A percentile compares a stretch with the other conserved stretches of the same genome.
phyloP scores from a whole-genome alignment of 495 filamentous ascomycete species.

The Penicillium cosmopolitanum region DNA sequence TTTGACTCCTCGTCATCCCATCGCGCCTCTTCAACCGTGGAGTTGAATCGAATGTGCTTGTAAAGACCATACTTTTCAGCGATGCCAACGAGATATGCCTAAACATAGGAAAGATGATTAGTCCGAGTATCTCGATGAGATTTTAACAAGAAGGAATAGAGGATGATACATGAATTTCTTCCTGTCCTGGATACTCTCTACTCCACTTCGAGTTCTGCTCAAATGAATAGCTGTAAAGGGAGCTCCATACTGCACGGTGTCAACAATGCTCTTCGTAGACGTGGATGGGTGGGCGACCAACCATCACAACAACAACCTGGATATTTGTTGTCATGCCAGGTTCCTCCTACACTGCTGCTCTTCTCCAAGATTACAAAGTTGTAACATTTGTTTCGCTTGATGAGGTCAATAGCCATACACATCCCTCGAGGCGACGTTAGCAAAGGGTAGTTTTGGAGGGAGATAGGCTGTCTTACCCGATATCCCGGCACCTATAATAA shows the following conservation, averaged over 20 bases:
- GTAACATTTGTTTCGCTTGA: slow-evolving; percentile 53
- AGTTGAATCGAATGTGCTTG: slow-evolving; percentile 60
- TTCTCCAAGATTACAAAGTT: slow-evolving; percentile 62
- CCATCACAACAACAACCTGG: slow-evolving; percentile 58
- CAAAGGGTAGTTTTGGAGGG: not conserved
- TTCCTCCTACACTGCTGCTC: slow-evolving; percentile 56
- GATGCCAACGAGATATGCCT: slow-evolving; percentile 57
- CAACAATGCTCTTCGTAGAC: slow-evolving; percentile 5
- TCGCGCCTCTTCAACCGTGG: slow-evolving; percentile 48
- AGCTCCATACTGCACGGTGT: slow-evolving; percentile 41
- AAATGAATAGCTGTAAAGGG: slow-evolving; percentile 67
- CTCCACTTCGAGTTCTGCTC: slow-evolving; percentile 68
- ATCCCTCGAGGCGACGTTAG: slow-evolving; percentile 38
- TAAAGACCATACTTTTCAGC: slow-evolving; percentile 64
- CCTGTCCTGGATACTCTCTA: slow-evolving; percentile 64
- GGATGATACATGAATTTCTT: slow-evolving; percentile 50
- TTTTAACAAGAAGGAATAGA: not conserved
- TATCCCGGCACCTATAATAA: slow-evolving; percentile 60
- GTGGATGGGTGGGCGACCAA: slow-evolving; percentile 15
- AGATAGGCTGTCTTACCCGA: slow-evolving; percentile 28
- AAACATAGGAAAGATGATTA: not conserved
- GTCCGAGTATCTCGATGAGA: not conserved
- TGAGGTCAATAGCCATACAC: slow-evolving; percentile 61
- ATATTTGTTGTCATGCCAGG: slow-evolving; percentile 60
- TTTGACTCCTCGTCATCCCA: slow-evolving; percentile 61